A percentile compares a stretch with the other conserved stretches of the same genome.
Conservation (phyloP, 345 rosid species). For the Rubroshorea leprosula region DNA sequence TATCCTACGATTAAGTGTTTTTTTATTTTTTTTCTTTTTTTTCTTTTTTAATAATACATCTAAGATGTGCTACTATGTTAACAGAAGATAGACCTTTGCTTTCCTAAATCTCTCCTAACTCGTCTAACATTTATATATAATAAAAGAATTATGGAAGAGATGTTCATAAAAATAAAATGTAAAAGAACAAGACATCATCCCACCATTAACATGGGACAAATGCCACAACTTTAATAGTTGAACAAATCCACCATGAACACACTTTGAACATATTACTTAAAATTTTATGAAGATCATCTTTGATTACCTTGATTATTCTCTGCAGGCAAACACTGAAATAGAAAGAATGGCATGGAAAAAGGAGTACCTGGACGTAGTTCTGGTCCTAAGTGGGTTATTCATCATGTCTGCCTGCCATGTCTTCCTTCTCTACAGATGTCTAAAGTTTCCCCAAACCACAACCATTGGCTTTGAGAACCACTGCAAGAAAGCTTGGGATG, state of each 20-base stretch:
- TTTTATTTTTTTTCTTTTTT: no score
- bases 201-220: not conserved
- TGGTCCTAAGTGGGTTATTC: conserved; percentile 24
- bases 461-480: conserved; percentile 38
- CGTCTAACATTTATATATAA: no score
- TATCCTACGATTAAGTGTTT: no score
- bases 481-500: conserved; percentile 33
- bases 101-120: no score
- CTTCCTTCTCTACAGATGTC: conserved; percentile 16
- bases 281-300: not conserved
- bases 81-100: no score
- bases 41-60: no score
- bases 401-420: conserved; percentile 25
- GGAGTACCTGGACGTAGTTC: conserved; percentile 17
- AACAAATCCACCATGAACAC: not conserved
- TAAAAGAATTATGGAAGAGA: no score
- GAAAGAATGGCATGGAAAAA: conserved; percentile 18
- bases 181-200: no score
- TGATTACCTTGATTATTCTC: not conserved
- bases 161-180: no score
- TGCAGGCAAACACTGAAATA: not conserved
- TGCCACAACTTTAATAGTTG: not conserved
- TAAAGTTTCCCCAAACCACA: conserved; percentile 21
- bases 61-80: no score
- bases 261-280: not conserved